These are phyloP conservation scores for Myxozyma udenii DNA, from an alignment of 805 yeast species.

Conservation along the genomic window DNA sequence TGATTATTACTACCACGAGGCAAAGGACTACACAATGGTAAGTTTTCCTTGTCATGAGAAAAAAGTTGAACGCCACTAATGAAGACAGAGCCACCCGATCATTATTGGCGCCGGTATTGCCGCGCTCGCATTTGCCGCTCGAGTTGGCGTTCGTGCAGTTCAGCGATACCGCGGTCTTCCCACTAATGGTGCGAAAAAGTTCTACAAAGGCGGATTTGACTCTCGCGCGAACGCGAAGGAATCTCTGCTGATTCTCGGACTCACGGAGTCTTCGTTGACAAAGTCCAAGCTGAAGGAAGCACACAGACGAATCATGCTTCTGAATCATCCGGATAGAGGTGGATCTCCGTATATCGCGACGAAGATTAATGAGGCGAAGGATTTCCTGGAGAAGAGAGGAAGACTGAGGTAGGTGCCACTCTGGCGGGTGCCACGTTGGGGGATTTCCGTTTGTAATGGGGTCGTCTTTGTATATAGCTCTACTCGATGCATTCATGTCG, in stretches of 20 bases:
- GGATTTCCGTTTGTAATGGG: background rate
- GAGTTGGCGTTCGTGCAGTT: conserved; percentile 29
- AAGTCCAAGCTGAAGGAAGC: conserved; percentile 54
- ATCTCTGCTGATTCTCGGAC: conserved; percentile 32
- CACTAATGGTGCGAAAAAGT: conserved; percentile 45
- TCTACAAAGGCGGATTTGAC: conserved; percentile 85
- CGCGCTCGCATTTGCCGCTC: conserved; percentile 30
- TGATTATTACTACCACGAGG: conserved; percentile 11
- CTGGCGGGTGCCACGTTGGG: too few relatives aligned
- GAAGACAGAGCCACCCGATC: conserved; percentile 31
- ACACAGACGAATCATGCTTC: conserved; percentile 73
- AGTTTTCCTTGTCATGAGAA: background rate
- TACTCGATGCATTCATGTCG: too few relatives aligned
- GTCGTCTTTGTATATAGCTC: too few relatives aligned
- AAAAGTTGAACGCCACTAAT: background rate
- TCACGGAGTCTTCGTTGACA: conserved; percentile 40
- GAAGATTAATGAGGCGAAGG: conserved; percentile 84
- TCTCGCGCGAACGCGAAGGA: conserved; percentile 47
- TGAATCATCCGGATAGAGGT: conserved; percentile 86
- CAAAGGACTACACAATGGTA: conserved; percentile 27
- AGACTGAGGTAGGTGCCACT: conserved; percentile 14
- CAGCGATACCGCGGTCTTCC: conserved; percentile 23
- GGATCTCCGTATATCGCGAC: conserved; percentile 80
- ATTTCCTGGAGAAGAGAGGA: conserved; percentile 57
- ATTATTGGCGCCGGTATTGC: conserved; percentile 32